Evolutionary conservation across 139 green algal species (phyloP), one percentile per base, ranked within the genome.

Genomic region (Dunaliella primolecta): DNA sequence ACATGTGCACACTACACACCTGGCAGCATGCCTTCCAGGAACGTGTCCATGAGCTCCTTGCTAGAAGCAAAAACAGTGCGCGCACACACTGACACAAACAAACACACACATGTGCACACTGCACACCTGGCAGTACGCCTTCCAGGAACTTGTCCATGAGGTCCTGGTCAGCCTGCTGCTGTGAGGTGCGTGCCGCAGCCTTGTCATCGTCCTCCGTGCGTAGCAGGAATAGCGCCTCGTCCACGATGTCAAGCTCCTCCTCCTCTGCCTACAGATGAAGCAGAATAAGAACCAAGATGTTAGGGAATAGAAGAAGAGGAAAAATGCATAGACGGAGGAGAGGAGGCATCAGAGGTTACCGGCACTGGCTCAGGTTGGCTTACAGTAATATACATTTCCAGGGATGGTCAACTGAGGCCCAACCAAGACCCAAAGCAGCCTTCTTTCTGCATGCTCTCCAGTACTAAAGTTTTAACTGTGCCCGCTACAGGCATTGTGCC

Each of bases 1-100:
- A n/a, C n/a, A n/a, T n/a, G n/a, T n/a, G n/a, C n/a, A n/a, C n/a
- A n/a, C n/a, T n/a, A 33, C 64, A 2, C 33, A 56, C 82, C 87
- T 56, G 87, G 87, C 84, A 90, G 84, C 11, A 84, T 86, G 33
- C 83, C 83, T 46, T 90, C 87, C 70, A 90, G 78, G 37, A 84
- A 87, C 64, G 36, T n/a, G 79, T 84, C 81, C 84, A 83, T 29
- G 32, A 86, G 77, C 29, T 38, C 36, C 7, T 78, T 35, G 0
- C 81, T n/a, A n/a, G n/a, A n/a, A n/a, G n/a, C n/a, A n/a, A n/a
- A n/a, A n/a, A n/a, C n/a, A n/a, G n/a, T n/a, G n/a, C n/a, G n/a
- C n/a, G n/a, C n/a, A n/a, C n/a, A n/a, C n/a, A n/a, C n/a, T n/a
- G n/a, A n/a, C n/a, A n/a, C n/a, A n/a, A n/a, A n/a, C n/a, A n/a